Evolutionary conservation across 768 basidiomycete genomes (phyloP).

Genomic region (Trametopsis cervina): DNA sequence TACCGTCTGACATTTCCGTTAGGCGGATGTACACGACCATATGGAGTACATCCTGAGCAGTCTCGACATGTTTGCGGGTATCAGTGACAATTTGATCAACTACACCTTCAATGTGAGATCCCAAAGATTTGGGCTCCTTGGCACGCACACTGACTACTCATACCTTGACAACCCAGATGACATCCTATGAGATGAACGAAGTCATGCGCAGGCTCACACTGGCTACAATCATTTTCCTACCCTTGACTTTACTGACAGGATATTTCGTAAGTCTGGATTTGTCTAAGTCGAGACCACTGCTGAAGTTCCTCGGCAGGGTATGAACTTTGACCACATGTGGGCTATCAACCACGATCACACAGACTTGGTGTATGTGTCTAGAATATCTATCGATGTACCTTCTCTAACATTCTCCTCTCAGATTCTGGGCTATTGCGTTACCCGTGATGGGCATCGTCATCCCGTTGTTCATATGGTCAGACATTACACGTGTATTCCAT

Average conservation of each 20-base stretch:
- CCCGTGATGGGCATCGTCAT: conserved; percentile 51
- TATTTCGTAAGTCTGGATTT: conserved; percentile 50
- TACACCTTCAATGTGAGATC: conserved; percentile 73
- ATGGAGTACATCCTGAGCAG: conserved; percentile 65
- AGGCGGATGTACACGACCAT: conserved; percentile 68
- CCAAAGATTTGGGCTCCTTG: conserved; percentile 5
- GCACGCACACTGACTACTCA: not conserved
- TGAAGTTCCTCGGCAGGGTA: conserved; percentile 36
- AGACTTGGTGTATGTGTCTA: conserved; percentile 16
- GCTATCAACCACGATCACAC: conserved; percentile 31
- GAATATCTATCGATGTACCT: not conserved
- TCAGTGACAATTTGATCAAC: conserved; percentile 65
- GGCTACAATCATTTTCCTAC: conserved; percentile 65
- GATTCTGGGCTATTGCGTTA: conserved; percentile 62
- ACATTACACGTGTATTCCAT: conserved; percentile 39
- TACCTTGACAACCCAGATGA: conserved; percentile 37
- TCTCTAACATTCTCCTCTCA: conserved; percentile 17
- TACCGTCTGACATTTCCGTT: no score
- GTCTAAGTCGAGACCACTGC: not conserved
- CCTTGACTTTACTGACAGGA: conserved; percentile 62
- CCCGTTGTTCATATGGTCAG: conserved; percentile 44
- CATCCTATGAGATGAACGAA: conserved; percentile 70
- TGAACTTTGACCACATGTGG: conserved; percentile 57
- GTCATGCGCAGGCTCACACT: conserved; percentile 67
- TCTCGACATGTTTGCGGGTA: conserved; percentile 66